A percentile compares a stretch with the other conserved stretches of the same genome.
phyloP scores from a whole-genome alignment of 2,329 filamentous ascomycete genomes.

The Fusarium sp. region DNA sequence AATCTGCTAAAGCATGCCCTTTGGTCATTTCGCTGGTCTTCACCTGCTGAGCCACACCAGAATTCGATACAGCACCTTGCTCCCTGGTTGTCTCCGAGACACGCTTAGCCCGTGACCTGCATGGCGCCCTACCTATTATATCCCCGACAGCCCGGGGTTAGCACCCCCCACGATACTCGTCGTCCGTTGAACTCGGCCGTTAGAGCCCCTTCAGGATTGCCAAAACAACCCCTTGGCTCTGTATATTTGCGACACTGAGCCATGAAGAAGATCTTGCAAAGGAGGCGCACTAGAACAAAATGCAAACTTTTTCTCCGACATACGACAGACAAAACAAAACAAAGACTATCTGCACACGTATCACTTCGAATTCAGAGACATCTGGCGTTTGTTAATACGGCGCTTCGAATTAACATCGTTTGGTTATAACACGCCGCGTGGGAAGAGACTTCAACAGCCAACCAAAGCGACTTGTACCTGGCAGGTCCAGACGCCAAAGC shows the following conservation, averaged over 20 bases:
- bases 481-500: constrained; percentile 27
- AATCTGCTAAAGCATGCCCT: constrained; percentile 1
- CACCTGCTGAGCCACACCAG: constrained; percentile 36
- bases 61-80: constrained; percentile 34
- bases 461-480: constrained; percentile 29
- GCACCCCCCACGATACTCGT: constrained; percentile 26
- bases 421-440: constrained; percentile 12
- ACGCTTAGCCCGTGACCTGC: constrained; percentile 32
- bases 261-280: background rate
- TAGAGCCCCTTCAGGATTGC: constrained; percentile 33
- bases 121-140: constrained; percentile 23
- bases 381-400: constrained; percentile 6
- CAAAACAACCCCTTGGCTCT: constrained; percentile 31
- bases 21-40: background rate
- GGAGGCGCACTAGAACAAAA: background rate
- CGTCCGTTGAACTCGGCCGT: constrained; percentile 30
- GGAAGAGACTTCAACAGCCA: constrained; percentile 17
- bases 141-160: constrained; percentile 22
- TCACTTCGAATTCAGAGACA: constrained; percentile 2
- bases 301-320: constrained; percentile 11
- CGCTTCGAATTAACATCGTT: constrained; percentile 28
- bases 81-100: constrained; percentile 35
- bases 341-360: constrained; percentile 1
- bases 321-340: constrained; percentile 2
- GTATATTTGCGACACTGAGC: constrained; percentile 15